These are phyloP conservation scores for Oropetium thomaeum DNA, from an alignment of 176 grass and related monocot species.

Conservation along the genomic window DNA sequence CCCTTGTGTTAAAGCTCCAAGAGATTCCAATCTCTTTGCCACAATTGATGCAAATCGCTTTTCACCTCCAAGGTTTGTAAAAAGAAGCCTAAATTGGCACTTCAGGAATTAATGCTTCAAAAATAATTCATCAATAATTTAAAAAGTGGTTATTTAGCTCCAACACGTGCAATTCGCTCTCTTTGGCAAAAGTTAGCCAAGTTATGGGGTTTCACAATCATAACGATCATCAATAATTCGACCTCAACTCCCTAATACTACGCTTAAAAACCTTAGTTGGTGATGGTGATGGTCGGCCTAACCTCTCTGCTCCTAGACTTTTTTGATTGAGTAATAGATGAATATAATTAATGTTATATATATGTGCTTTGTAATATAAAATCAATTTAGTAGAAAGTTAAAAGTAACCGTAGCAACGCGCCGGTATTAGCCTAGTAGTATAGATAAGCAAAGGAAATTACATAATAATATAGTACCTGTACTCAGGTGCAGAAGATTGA, in stretches of 20 bases:
- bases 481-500: conserved; percentile 94
- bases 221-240: conserved; percentile 18
- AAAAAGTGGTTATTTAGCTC: background rate
- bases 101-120: conserved; percentile 10
- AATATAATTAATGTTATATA: no score
- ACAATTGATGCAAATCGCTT: conserved; percentile 96
- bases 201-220: background rate
- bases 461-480: conserved; percentile 56
- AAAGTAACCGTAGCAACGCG: no score
- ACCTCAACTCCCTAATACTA: no score
- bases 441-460: background rate
- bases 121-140: background rate
- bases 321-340: no score
- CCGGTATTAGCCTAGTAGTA: no score
- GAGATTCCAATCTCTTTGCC: conserved; percentile 90
- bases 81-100: conserved; percentile 66
- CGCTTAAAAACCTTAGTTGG: no score
- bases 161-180: background rate
- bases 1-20: conserved; percentile 98
- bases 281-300: no score
- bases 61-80: conserved; percentile 96
- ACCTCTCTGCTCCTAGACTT: no score
- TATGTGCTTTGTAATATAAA: no score
- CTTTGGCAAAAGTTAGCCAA: background rate
- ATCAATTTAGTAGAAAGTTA: no score